A percentile compares a stretch with the other conserved stretches of the same genome.
phyloP scores from a whole-genome alignment of 83 land plant species.

The Isoetes engelmannii region DNA sequence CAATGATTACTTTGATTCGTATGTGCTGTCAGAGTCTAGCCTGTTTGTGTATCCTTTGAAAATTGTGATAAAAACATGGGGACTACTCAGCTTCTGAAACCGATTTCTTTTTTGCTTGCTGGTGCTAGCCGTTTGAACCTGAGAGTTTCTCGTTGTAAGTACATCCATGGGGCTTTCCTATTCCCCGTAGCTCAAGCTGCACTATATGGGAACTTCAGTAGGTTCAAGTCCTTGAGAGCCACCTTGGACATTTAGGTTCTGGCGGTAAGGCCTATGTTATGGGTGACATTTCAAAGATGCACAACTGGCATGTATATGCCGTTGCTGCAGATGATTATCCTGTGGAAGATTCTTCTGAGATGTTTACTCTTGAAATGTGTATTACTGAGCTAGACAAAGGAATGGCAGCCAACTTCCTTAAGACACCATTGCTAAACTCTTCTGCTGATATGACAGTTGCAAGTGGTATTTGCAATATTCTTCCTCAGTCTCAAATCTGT shows the following conservation, averaged over 20 bases:
- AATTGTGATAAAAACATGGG: slow-evolving; percentile 92
- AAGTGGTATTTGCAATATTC: background rate
- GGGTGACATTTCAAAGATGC: background rate
- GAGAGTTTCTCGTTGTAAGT: slow-evolving; percentile 39
- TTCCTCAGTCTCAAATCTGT: slow-evolving; percentile 11
- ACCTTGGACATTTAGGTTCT: background rate
- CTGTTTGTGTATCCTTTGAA: slow-evolving; percentile 69
- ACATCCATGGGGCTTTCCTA: slow-evolving; percentile 14
- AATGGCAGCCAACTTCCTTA: background rate
- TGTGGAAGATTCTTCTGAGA: background rate
- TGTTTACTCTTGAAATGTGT: slow-evolving; percentile 11
- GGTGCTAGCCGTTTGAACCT: slow-evolving; percentile 38
- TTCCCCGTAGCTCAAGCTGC: slow-evolving; percentile 8
- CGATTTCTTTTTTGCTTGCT: slow-evolving; percentile 48
- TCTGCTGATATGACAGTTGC: slow-evolving; percentile 9
- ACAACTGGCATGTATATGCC: slow-evolving; percentile 9
- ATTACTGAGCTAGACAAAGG: slow-evolving; percentile 13
- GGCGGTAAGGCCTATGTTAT: slow-evolving; percentile 7
- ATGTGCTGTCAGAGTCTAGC: slow-evolving; percentile 84
- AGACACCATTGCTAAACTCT: background rate
- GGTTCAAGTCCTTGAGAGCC: slow-evolving; percentile 1
- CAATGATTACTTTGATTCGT: slow-evolving; percentile 63
- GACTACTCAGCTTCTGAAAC: slow-evolving; percentile 68
- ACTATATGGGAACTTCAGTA: slow-evolving; percentile 8
- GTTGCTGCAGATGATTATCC: background rate